Conservation (phyloP, 2,329 filamentous ascomycete species). For the Venturia oleaginea region DNA sequence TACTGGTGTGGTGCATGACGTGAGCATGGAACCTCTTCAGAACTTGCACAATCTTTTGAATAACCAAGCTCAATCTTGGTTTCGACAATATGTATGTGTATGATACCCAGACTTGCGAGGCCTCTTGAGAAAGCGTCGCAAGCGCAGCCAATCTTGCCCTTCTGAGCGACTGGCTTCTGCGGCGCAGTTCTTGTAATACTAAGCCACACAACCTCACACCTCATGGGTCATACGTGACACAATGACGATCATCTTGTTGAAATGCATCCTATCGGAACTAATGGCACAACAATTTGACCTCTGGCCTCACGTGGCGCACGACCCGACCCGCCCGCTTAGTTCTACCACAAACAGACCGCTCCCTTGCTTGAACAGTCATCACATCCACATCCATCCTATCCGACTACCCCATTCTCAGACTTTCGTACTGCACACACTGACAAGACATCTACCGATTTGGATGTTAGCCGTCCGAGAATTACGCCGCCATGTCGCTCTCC, state of each 20-base stretch:
- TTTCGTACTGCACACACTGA: neutral
- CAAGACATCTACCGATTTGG: neutral
- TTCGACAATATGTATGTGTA: neutral
- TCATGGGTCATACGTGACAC: slow-evolving; percentile 5
- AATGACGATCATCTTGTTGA: neutral
- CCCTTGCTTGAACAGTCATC: neutral
- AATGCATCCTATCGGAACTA: neutral
- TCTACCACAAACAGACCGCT: neutral
- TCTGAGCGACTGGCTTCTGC: neutral
- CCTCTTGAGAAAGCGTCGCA: neutral
- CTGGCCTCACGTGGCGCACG: neutral
- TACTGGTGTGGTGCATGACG: slow-evolving; percentile 47
- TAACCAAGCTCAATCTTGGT: too few relatives aligned
- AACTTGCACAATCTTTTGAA: too few relatives aligned
- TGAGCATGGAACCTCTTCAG: neutral
- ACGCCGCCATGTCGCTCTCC: neutral
- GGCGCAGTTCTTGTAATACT: neutral
- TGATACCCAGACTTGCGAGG: neutral
- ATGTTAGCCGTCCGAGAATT: neutral
- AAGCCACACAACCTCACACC: neutral
- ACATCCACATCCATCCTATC: neutral
- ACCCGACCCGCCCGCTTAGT: neutral
- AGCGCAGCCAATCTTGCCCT: neutral
- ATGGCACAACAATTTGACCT: neutral
- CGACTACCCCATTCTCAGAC: neutral